These are phyloP conservation scores for Marasmius sp. DNA, from an alignment of 1,284 basidiomycete species.

Conservation along the genomic window DNA sequence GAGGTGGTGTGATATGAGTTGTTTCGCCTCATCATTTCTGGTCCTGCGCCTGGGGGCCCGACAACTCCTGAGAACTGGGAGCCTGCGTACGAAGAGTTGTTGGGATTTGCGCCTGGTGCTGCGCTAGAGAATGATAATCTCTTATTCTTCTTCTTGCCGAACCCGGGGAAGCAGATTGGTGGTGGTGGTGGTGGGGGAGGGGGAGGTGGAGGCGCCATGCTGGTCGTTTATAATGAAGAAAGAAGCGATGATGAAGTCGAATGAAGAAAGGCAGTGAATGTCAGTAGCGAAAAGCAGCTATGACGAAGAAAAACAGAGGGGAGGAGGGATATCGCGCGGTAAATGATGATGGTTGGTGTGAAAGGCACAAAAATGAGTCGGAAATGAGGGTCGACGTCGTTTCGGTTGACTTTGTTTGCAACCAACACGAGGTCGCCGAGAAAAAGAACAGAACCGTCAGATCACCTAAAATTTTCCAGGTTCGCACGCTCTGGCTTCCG, in stretches of 20 bases:
- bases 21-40: conserved; percentile 1
- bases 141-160: conserved; percentile 40
- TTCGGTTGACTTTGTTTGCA: background rate
- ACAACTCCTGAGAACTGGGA: conserved; percentile 1
- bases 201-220: conserved; percentile 22
- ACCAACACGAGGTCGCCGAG: background rate
- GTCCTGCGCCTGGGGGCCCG: background rate
- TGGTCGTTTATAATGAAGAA: background rate
- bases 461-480: background rate
- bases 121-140: conserved; percentile 43
- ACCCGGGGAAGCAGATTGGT: conserved; percentile 57
- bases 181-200: conserved; percentile 52
- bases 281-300: background rate
- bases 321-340: background rate
- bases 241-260: background rate
- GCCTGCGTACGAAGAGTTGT: conserved; percentile 20
- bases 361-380: background rate
- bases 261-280: background rate
- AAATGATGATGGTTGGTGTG: background rate
- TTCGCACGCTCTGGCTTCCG: background rate
- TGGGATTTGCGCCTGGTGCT: conserved; percentile 14
- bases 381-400: background rate
- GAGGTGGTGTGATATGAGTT: conserved; percentile 8
- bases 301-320: background rate
- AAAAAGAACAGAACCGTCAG: background rate